Evolutionary conservation across 2,329 filamentous ascomycete species (phyloP), one percentile per base, ranked within the genome.

Genomic region (Aurifilum marmelostoma): DNA sequence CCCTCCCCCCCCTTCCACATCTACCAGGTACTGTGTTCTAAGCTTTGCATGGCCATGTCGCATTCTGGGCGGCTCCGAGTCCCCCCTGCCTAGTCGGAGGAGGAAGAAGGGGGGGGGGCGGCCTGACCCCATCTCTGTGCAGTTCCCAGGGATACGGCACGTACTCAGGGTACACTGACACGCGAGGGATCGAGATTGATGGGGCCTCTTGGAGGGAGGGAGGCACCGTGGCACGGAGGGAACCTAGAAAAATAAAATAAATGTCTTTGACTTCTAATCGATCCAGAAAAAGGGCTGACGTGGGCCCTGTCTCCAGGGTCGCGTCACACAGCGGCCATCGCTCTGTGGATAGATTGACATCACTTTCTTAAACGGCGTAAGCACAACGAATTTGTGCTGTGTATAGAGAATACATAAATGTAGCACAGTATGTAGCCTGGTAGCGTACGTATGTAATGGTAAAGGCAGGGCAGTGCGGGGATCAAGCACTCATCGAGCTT

Each of bases 111-210:
- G 7, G 16, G 41, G 18, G 6, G 16, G 41, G 41, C 7, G 2
- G 41, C 16, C 18, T 47, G 18, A 47, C 21, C 43, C 43, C 43
- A 47, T 47, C 21, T 47, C 21, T 7, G n/a, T 9, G 5, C 18
- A 47, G 9, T 47, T 9, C 8, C 7, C 43, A 47, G 43, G 43
- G 43, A n/a, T 47, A 21, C 1, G 21, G 34, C 8, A 34, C 34
- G 34, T 34, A 34, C 34, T 34, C 8, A 34, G 4, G 34, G 34
- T 21, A 3, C 43, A 47, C 18, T 43, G 1, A 32, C 32, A 60
- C 32, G 18, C 32, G 12, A 60, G 18, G 58, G 58, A 60, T 60
- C 58, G 58, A 60, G 58, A 60, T 60, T 29, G 16, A n/a, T 16
- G 6, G 29, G 56, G 56, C 24, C 12, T 18, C 54, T 11, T 9